These are phyloP conservation scores for Serendipita sp. DNA, from an alignment of 768 basidiomycete species.

Conservation along the genomic window DNA sequence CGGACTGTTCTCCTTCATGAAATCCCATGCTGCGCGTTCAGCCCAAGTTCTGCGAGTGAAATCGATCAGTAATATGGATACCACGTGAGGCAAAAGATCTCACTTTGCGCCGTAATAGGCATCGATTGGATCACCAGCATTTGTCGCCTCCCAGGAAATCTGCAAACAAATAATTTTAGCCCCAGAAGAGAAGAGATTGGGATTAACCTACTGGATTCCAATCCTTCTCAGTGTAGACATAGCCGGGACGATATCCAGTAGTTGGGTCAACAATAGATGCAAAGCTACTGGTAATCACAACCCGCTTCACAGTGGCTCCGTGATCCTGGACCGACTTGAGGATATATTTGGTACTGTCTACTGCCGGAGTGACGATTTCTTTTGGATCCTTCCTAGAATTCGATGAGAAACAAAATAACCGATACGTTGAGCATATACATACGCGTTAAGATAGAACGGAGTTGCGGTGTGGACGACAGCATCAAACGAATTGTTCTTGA, in stretches of 20 bases:
- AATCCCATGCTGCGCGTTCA: slow-evolving; percentile 14
- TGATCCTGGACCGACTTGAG: slow-evolving; percentile 10
- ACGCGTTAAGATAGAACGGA: neutral
- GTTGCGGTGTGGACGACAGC: neutral
- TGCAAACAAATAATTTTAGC: slow-evolving; percentile 3
- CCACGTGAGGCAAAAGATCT: too few species aligned
- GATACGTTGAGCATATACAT: neutral
- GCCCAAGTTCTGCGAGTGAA: slow-evolving; percentile 6
- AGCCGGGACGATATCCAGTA: slow-evolving; percentile 5
- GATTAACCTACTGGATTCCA: slow-evolving; percentile 10
- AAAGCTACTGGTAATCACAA: slow-evolving; percentile 16
- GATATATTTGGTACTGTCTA: slow-evolving; percentile 12
- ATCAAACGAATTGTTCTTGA: neutral
- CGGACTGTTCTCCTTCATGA: slow-evolving; percentile 7
- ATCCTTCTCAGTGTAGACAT: slow-evolving; percentile 12
- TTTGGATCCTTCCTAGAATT: slow-evolving; percentile 1
- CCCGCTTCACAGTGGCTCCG: slow-evolving; percentile 14
- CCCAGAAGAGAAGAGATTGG: neutral
- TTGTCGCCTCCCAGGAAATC: slow-evolving; percentile 13
- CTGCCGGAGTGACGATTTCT: slow-evolving; percentile 10
- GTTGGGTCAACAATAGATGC: slow-evolving; percentile 11
- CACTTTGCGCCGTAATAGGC: slow-evolving; percentile 11
- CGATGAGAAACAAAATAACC: neutral
- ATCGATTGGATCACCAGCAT: neutral
- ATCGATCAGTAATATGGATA: too few species aligned